Evolutionary conservation across 2,329 filamentous ascomycete species (phyloP).

Genomic region (Fusarium sublunatum): DNA sequence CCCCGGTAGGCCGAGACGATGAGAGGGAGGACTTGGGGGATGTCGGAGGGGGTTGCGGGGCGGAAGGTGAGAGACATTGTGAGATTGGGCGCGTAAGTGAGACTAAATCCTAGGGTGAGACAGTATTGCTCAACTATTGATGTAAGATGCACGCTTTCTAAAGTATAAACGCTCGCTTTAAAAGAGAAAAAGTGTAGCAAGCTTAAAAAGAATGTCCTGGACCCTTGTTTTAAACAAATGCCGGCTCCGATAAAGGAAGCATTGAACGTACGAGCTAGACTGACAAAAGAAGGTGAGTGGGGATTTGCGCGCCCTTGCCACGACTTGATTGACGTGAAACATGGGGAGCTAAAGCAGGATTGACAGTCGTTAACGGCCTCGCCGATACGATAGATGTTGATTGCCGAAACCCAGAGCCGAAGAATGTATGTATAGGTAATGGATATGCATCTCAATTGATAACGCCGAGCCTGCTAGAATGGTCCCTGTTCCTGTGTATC

Average conservation of each 20-base stretch:
- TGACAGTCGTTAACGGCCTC: background rate
- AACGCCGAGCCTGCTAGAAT: slow-evolving; percentile 37
- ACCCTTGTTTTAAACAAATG: too few relatives aligned
- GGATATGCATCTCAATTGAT: slow-evolving; percentile 21
- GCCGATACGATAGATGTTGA: too few relatives aligned
- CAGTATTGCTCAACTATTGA: background rate
- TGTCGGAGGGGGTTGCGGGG: slow-evolving; percentile 49
- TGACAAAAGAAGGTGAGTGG: background rate
- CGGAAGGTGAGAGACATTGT: slow-evolving; percentile 36
- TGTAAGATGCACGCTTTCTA: background rate
- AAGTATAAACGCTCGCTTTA: background rate
- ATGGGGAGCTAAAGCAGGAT: slow-evolving; percentile 2
- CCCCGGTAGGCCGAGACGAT: slow-evolving; percentile 60
- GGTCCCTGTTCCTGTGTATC: slow-evolving; percentile 20
- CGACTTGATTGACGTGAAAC: slow-evolving; percentile 15
- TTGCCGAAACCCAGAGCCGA: too few relatives aligned
- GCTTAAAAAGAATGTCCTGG: slow-evolving; percentile 1
- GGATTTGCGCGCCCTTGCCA: slow-evolving; percentile 11
- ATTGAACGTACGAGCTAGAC: background rate
- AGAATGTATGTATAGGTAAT: too few relatives aligned
- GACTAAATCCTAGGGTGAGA: background rate
- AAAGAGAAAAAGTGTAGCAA: background rate
- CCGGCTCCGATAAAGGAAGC: slow-evolving; percentile 24
- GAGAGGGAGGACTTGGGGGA: slow-evolving; percentile 51
- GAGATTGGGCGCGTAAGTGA: background rate